Evolutionary conservation across 2,329 filamentous ascomycete genomes (phyloP).

Genomic region (Aspergillus uvarum): DNA sequence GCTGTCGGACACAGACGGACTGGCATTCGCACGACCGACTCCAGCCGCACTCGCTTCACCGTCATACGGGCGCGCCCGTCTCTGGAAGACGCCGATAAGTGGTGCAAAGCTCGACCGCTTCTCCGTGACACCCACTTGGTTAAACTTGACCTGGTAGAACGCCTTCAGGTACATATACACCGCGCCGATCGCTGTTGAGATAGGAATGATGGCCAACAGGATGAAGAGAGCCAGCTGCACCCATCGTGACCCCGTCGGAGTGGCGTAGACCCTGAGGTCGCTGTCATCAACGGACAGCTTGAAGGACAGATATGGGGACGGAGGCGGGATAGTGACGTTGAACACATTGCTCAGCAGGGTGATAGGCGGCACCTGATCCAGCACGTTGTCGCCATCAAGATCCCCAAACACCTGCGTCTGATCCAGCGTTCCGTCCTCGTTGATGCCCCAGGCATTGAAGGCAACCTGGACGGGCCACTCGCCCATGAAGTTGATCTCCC

Average conservation of each 20-base stretch:
- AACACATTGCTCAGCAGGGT: slow-evolving; percentile 56
- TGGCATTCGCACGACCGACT: neutral
- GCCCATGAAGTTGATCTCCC: slow-evolving; percentile 60
- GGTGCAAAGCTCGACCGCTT: slow-evolving; percentile 28
- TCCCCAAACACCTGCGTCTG: slow-evolving; percentile 61
- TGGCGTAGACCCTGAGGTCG: slow-evolving; percentile 51
- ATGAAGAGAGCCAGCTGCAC: slow-evolving; percentile 56
- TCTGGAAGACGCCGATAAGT: neutral
- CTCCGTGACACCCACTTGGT: slow-evolving; percentile 55
- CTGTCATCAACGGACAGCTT: slow-evolving; percentile 56
- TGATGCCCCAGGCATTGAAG: slow-evolving; percentile 66
- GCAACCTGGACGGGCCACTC: slow-evolving; percentile 64
- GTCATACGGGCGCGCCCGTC: neutral
- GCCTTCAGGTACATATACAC: slow-evolving; percentile 58
- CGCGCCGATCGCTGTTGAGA: slow-evolving; percentile 48
- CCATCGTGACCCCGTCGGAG: slow-evolving; percentile 54
- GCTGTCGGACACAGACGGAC: slow-evolving; percentile 31
- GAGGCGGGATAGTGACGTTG: slow-evolving; percentile 58
- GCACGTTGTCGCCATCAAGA: slow-evolving; percentile 57
- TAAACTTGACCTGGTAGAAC: slow-evolving; percentile 64
- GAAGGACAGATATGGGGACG: slow-evolving; percentile 56
- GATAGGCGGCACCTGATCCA: slow-evolving; percentile 61
- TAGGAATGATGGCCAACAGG: slow-evolving; percentile 54
- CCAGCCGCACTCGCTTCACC: neutral
- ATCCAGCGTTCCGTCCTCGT: slow-evolving; percentile 61